A percentile compares a stretch with the other conserved stretches of the same genome.
Evolutionary conservation across 306 rosid species (phyloP).

Genomic region (Quercus aquifolioides): DNA sequence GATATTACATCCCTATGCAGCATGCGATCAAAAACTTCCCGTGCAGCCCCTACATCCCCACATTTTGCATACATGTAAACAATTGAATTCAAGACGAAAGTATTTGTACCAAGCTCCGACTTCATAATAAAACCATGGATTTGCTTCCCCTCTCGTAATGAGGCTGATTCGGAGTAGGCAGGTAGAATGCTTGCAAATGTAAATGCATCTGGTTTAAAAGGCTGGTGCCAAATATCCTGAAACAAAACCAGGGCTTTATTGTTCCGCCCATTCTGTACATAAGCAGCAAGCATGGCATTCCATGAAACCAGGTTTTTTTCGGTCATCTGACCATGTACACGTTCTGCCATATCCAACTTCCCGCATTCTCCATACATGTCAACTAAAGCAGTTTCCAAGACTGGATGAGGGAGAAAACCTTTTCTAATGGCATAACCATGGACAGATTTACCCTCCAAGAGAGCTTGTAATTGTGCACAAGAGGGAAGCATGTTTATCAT

Average conservation of each 20-base stretch:
- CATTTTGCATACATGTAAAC: conserved; percentile 52
- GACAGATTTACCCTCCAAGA: conserved; percentile 45
- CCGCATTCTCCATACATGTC: conserved; percentile 44
- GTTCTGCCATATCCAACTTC: conserved; percentile 30
- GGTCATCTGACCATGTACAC: conserved; percentile 33
- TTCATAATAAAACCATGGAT: conserved; percentile 49
- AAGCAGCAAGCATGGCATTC: conserved; percentile 54
- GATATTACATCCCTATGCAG: conserved; percentile 41
- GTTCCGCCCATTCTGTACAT: conserved; percentile 30
- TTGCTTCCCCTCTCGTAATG: conserved; percentile 47
- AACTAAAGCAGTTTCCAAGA: conserved; percentile 50
- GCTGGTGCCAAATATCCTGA: conserved; percentile 28
- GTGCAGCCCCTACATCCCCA: conserved; percentile 40
- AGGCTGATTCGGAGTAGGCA: conserved; percentile 41
- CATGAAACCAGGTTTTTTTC: conserved; percentile 38
- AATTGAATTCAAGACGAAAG: conserved; percentile 41
- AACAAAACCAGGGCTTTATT: conserved; percentile 43
- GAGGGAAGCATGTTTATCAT: conserved; percentile 51
- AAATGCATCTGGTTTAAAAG: conserved; percentile 38
- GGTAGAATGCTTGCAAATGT: conserved; percentile 57
- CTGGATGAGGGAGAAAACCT: conserved; percentile 52
- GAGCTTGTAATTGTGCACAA: conserved; percentile 39
- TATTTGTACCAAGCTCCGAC: conserved; percentile 30
- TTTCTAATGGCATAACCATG: conserved; percentile 53
- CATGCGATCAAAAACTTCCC: conserved; percentile 37